Evolutionary conservation across 1,139 yeast species (phyloP).

Genomic region (Pichia sp.): DNA sequence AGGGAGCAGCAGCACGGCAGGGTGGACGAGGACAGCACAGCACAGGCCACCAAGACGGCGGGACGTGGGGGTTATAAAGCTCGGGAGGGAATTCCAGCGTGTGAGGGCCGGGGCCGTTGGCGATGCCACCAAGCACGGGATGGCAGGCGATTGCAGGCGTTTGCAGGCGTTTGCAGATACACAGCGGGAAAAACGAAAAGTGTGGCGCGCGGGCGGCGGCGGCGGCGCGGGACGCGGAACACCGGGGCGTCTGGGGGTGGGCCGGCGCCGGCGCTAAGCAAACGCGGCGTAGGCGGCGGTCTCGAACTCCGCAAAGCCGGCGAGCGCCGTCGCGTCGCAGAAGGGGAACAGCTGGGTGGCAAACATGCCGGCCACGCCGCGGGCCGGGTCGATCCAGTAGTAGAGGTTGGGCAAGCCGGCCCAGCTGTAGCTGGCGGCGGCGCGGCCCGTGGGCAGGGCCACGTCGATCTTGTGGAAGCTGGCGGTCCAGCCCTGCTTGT

Average conservation of each 20-base stretch:
- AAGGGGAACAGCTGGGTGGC: constrained; percentile 17
- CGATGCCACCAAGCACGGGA: too few relatives aligned
- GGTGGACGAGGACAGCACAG: too few relatives aligned
- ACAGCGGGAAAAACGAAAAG: too few relatives aligned
- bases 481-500: constrained; percentile 14
- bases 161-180: too few relatives aligned
- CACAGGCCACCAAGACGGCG: too few relatives aligned
- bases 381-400: constrained; percentile 14
- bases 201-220: not conserved
- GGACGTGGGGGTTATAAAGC: too few relatives aligned
- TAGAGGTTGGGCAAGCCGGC: constrained; percentile 15
- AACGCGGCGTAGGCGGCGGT: not conserved
- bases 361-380: constrained; percentile 13
- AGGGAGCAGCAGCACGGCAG: too few relatives aligned
- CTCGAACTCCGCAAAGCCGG: constrained; percentile 9
- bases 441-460: constrained; percentile 13
- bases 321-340: constrained; percentile 1
- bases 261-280: not conserved
- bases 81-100: too few relatives aligned
- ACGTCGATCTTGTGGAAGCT: constrained; percentile 13
- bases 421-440: constrained; percentile 6
- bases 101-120: too few relatives aligned
- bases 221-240: not conserved
- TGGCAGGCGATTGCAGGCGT: too few relatives aligned
- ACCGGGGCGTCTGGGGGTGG: not conserved